A percentile compares a stretch with the other conserved stretches of the same genome.
These are phyloP conservation scores for Vitis riparia DNA, from an alignment of 164 flowering plant species.

Conservation along the genomic window DNA sequence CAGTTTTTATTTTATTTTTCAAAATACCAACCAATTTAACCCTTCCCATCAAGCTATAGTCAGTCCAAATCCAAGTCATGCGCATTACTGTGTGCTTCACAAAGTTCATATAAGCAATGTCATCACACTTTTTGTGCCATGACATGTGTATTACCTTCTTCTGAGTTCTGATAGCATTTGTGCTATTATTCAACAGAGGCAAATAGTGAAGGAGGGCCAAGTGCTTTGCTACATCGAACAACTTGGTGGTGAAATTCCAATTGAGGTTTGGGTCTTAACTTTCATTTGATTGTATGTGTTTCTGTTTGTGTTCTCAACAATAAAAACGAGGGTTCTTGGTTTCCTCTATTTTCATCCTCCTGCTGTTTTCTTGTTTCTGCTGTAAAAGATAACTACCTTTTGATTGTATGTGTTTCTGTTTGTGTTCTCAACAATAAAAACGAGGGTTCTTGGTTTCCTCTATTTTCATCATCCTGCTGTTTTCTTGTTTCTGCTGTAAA, in stretches of 20 bases:
- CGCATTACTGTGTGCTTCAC: neutral
- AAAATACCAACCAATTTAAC: neutral
- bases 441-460: neutral
- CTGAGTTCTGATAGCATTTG: slow-evolving; percentile 5
- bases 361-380: neutral
- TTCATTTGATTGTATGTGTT: neutral
- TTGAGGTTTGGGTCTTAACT: slow-evolving; percentile 50
- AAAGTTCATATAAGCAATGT: neutral
- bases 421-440: neutral
- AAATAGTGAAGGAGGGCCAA: slow-evolving; percentile 80
- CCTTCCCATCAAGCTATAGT: neutral
- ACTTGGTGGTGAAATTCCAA: slow-evolving; percentile 66
- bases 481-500: no score
- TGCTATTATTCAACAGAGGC: slow-evolving; percentile 46
- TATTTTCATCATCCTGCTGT: neutral
- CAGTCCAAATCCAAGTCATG: neutral
- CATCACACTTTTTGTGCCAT: neutral
- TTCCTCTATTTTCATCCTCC: neutral
- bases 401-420: neutral
- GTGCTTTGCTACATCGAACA: slow-evolving; percentile 79
- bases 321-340: neutral
- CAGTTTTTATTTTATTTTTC: no score
- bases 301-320: neutral
- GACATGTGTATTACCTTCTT: neutral
- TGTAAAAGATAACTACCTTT: neutral